Percentiles rank a stretch among this genome's conserved stretches.
These are phyloP conservation scores for Trichoderma oligosporum DNA, from an alignment of 2,329 filamentous ascomycete species.

Conservation along the genomic window DNA sequence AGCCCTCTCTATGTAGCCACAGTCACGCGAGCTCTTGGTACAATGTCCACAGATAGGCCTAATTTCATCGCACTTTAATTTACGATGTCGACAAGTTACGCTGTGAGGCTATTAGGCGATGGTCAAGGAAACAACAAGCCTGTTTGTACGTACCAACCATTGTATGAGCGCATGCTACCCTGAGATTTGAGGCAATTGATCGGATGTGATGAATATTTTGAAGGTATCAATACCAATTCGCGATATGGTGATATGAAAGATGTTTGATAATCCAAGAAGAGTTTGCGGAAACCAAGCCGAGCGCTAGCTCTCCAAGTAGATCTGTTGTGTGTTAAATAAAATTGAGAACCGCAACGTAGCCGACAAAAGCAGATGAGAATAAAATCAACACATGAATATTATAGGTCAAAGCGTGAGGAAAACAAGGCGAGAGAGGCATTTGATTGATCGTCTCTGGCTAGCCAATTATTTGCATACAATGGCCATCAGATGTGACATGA, in stretches of 20 bases:
- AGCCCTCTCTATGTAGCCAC: neutral
- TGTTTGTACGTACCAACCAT: neutral
- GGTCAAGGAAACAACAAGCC: neutral
- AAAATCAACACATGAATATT: too few species aligned
- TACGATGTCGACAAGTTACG: slow-evolving; percentile 5
- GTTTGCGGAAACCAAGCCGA: slow-evolving; percentile 2
- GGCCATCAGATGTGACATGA: too few species aligned
- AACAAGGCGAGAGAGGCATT: too few species aligned
- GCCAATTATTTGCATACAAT: too few species aligned
- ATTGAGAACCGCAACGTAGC: too few species aligned
- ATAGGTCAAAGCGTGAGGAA: too few species aligned
- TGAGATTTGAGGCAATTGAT: too few species aligned
- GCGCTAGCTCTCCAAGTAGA: too few species aligned
- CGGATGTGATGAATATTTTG: neutral
- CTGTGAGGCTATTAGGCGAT: neutral
- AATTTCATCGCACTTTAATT: slow-evolving; percentile 7
- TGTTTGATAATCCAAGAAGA: neutral
- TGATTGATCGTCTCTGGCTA: too few species aligned
- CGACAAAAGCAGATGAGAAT: too few species aligned
- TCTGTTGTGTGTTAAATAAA: too few species aligned
- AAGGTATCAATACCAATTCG: neutral
- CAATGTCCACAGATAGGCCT: neutral
- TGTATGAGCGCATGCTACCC: slow-evolving; percentile 2
- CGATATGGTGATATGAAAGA: neutral
- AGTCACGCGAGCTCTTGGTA: slow-evolving; percentile 3